These are phyloP conservation scores for Westerdykella aurantiaca DNA, from an alignment of 2,329 filamentous ascomycete species.

Conservation along the genomic window DNA sequence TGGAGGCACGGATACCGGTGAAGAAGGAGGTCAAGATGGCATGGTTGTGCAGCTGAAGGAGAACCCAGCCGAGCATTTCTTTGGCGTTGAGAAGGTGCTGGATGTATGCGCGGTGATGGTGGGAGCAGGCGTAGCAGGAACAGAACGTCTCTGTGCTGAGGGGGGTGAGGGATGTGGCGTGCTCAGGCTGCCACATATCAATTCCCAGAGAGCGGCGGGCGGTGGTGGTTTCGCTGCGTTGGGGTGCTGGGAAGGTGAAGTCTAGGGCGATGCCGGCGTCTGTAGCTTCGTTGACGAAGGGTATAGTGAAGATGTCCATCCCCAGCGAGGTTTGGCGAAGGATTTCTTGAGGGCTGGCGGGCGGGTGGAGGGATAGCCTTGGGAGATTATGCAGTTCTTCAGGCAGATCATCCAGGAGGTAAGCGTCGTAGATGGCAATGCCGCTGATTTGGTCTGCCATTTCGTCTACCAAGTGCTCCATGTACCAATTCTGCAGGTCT, in stretches of 20 bases:
- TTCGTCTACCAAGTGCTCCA: conserved; percentile 65
- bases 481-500: conserved; percentile 71
- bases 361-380: conserved; percentile 66
- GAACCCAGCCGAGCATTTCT: conserved; percentile 94
- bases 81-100: conserved; percentile 83
- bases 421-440: conserved; percentile 72
- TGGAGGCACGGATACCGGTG: conserved; percentile 57
- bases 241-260: conserved; percentile 62
- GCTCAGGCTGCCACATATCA: conserved; percentile 64
- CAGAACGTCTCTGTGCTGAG: conserved; percentile 55
- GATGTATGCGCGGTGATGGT: conserved; percentile 80
- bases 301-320: conserved; percentile 71
- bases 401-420: conserved; percentile 62
- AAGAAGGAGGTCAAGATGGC: conserved; percentile 70
- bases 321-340: conserved; percentile 71
- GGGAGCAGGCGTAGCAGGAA: conserved; percentile 73
- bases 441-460: conserved; percentile 50
- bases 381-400: conserved; percentile 58
- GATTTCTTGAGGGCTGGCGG: conserved; percentile 67
- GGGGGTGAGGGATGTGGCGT: conserved; percentile 59
- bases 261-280: conserved; percentile 80
- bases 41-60: conserved; percentile 91
- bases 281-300: conserved; percentile 67
- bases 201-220: conserved; percentile 53
- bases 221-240: conserved; percentile 9